These are phyloP conservation scores for Jatropha podagrica DNA, from an alignment of 441 rosid genomes.

Conservation along the genomic window DNA sequence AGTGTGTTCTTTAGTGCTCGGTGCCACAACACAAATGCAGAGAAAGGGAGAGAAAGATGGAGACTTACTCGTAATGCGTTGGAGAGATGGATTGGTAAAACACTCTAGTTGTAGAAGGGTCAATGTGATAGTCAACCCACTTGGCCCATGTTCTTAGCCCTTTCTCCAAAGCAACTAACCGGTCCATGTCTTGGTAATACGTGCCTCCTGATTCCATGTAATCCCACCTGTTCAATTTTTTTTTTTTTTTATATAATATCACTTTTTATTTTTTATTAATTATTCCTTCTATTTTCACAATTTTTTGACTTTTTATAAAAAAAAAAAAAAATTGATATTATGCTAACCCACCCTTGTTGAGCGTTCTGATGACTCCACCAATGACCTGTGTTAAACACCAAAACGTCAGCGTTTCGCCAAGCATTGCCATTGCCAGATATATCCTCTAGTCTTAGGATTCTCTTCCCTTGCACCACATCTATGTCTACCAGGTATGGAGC, in stretches of 20 bases:
- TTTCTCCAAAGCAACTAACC: constrained; percentile 71
- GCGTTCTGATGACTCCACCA: constrained; percentile 89
- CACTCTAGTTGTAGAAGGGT: constrained; percentile 50
- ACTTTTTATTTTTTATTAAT: too few relatives aligned
- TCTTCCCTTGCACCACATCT: constrained; percentile 57
- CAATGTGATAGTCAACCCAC: constrained; percentile 68
- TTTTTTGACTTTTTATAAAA: too few relatives aligned
- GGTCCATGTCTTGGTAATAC: constrained; percentile 78
- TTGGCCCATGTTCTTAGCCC: constrained; percentile 81
- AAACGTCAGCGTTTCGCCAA: constrained; percentile 66
- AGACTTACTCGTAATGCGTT: constrained; percentile 68
- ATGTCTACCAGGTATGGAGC: constrained; percentile 92
- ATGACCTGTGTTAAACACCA: constrained; percentile 85
- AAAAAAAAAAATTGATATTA: too few relatives aligned
- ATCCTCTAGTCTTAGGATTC: constrained; percentile 63
- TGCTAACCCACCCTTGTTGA: constrained; percentile 57
- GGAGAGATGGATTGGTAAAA: constrained; percentile 88
- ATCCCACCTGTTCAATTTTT: constrained; percentile 70
- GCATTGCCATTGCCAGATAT: constrained; percentile 53
- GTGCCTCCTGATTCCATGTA: constrained; percentile 73
- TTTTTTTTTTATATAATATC: too few relatives aligned
- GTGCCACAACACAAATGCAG: constrained; percentile 6
- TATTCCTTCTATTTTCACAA: too few relatives aligned
- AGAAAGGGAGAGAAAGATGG: constrained; percentile 23
- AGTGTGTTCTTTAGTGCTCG: constrained; percentile 27